A percentile compares a stretch with the other conserved stretches of the same genome.
These are phyloP conservation scores for Herpotrichia juniperi DNA, from an alignment of 2,329 filamentous ascomycete species.

Conservation along the genomic window DNA sequence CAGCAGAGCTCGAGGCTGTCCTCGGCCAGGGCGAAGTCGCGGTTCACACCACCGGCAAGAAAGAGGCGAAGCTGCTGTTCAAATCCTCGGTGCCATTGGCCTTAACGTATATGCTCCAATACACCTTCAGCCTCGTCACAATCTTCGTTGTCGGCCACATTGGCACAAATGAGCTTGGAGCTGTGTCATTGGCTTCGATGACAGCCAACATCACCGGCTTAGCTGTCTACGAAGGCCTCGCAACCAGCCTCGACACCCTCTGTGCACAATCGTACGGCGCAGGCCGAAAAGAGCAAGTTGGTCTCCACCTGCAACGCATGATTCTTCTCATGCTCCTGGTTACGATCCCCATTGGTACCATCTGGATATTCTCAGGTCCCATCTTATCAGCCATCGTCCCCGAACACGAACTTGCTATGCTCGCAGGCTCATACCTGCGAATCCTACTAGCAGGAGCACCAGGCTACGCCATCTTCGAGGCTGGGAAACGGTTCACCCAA, in stretches of 20 bases:
- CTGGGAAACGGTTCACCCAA: conserved; percentile 61
- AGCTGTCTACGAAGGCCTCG: conserved; percentile 58
- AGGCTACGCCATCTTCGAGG: conserved; percentile 61
- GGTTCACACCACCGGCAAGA: conserved; percentile 27
- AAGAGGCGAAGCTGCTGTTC: conserved; percentile 42
- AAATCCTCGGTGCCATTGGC: conserved; percentile 57
- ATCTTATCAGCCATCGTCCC: conserved; percentile 55
- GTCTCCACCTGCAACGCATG: conserved; percentile 61
- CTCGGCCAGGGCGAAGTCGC: conserved; percentile 26
- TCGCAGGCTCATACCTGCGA: conserved; percentile 57
- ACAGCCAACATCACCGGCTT: conserved; percentile 62
- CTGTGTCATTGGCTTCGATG: conserved; percentile 59
- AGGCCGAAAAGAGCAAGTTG: conserved; percentile 55
- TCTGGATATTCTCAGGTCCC: conserved; percentile 58
- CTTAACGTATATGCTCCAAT: conserved; percentile 61
- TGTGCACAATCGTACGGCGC: conserved; percentile 60
- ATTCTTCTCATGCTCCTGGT: conserved; percentile 56
- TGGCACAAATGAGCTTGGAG: conserved; percentile 59
- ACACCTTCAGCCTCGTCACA: conserved; percentile 57
- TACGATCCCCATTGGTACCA: conserved; percentile 54
- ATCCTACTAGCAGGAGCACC: conserved; percentile 58
- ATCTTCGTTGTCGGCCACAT: conserved; percentile 61
- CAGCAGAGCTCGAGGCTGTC: conserved; percentile 33
- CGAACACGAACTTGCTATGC: conserved; percentile 54
- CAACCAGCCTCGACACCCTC: conserved; percentile 55